Evolutionary conservation across 352 stramenopile species (phyloP).

Genomic region (Phytophthora capsici): DNA sequence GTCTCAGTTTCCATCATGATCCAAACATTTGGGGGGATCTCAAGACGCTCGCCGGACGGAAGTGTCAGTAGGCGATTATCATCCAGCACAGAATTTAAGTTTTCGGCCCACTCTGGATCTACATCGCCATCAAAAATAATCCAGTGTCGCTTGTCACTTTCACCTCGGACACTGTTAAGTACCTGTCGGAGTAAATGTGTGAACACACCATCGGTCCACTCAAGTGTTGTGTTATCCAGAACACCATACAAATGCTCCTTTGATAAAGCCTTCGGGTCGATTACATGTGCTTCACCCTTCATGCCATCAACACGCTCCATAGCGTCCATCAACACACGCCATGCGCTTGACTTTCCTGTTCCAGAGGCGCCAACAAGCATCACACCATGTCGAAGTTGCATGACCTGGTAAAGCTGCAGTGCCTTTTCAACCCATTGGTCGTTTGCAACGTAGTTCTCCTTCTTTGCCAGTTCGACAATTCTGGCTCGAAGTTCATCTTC

Average conservation of each 20-base stretch:
- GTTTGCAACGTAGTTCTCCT: conserved; percentile 87
- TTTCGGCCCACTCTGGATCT: conserved; percentile 99
- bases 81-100: conserved; percentile 99
- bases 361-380: conserved; percentile 99
- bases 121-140: conserved; percentile 99
- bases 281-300: conserved; percentile 97
- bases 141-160: conserved; percentile 97
- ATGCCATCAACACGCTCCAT: conserved; percentile 95
- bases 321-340: conserved; percentile 93
- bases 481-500: conserved; percentile 89
- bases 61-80: conserved; percentile 99
- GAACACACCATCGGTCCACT: conserved; percentile 99
- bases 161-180: conserved; percentile 97
- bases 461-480: conserved; percentile 93
- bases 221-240: conserved; percentile 99
- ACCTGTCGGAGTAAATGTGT: conserved; percentile 96
- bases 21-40: conserved; percentile 98
- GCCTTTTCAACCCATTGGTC: conserved; percentile 98
- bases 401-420: conserved; percentile 98
- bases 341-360: conserved; percentile 97
- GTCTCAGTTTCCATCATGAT: conserved; percentile 99
- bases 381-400: conserved; percentile 97
- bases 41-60: conserved; percentile 98
- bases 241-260: conserved; percentile 99
- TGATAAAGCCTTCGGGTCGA: conserved; percentile 99